These are phyloP conservation scores for Tylopilus intermedius DNA, from an alignment of 768 basidiomycete genomes.

Conservation along the genomic window DNA sequence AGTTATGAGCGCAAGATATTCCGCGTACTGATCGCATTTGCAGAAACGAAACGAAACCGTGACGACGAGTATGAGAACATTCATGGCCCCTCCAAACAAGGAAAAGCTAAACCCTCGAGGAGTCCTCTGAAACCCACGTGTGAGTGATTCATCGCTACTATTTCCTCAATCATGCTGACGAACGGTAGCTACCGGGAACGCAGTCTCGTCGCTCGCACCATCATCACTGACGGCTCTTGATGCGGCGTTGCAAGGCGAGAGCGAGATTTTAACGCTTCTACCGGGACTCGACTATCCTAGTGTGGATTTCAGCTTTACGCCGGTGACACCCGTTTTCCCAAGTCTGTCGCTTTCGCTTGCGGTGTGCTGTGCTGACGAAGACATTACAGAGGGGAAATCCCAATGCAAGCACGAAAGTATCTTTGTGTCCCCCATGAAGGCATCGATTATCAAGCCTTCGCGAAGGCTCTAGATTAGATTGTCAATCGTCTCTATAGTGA, in stretches of 20 bases:
- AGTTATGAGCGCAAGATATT: background rate
- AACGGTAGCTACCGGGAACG: background rate
- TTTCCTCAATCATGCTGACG: background rate
- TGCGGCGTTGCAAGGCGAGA: background rate
- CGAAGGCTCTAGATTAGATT: slow-evolving; percentile 14
- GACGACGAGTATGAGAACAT: background rate
- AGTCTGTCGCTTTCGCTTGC: slow-evolving; percentile 2
- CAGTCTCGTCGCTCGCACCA: background rate
- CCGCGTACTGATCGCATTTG: background rate
- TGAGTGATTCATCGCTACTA: slow-evolving; percentile 3
- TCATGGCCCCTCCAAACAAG: background rate
- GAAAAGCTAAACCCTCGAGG: background rate
- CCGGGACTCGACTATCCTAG: background rate
- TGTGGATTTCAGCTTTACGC: slow-evolving; percentile 2
- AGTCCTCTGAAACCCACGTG: slow-evolving; percentile 3
- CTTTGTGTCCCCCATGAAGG: slow-evolving; percentile 6
- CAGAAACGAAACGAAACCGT: background rate
- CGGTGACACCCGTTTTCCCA: background rate
- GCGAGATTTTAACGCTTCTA: background rate
- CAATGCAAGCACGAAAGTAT: slow-evolving; percentile 2
- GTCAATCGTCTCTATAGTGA: background rate
- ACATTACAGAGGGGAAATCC: slow-evolving; percentile 1
- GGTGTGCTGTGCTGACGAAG: background rate
- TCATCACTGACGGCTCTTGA: slow-evolving; percentile 5
- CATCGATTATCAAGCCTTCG: slow-evolving; percentile 11